Percentiles rank a stretch among this genome's conserved stretches.
phyloP scores from a whole-genome alignment of 75 land plant species.

The Ceratopteris richardii region DNA sequence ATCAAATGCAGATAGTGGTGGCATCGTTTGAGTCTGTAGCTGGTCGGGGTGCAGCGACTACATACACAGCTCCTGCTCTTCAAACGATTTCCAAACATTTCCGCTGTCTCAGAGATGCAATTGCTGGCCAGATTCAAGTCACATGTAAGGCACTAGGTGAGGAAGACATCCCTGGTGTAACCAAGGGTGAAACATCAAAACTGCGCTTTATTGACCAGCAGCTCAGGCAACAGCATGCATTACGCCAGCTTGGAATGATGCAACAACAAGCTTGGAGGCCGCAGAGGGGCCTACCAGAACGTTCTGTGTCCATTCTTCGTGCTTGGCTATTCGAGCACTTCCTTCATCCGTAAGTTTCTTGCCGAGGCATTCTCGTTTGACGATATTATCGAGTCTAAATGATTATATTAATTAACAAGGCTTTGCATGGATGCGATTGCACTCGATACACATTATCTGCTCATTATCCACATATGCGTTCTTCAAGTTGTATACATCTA shows the following conservation, averaged over 20 bases:
- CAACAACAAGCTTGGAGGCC: conserved; percentile 56
- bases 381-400: neutral
- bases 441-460: too few species aligned
- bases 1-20: conserved; percentile 48
- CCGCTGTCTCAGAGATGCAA: conserved; percentile 53
- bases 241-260: conserved; percentile 44
- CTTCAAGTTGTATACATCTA: too few species aligned
- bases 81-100: conserved; percentile 78
- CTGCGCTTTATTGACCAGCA: conserved; percentile 44
- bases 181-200: conserved; percentile 33
- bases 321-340: conserved; percentile 89
- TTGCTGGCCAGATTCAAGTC: conserved; percentile 37
- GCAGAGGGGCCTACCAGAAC: conserved; percentile 71
- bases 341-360: conserved; percentile 64
- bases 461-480: too few species aligned
- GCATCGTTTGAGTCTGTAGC: conserved; percentile 54
- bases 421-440: too few species aligned
- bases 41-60: conserved; percentile 51
- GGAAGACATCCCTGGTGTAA: conserved; percentile 40
- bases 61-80: conserved; percentile 61
- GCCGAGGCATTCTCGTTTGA: neutral
- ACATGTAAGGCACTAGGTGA: conserved; percentile 43
- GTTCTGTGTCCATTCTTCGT: conserved; percentile 57
- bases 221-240: conserved; percentile 40
- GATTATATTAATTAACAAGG: too few species aligned